Percentiles rank a stretch among this genome's conserved stretches.
phyloP scores from a whole-genome alignment of 495 filamentous ascomycete genomes.

The Penicillium macrosclerotiorum region DNA sequence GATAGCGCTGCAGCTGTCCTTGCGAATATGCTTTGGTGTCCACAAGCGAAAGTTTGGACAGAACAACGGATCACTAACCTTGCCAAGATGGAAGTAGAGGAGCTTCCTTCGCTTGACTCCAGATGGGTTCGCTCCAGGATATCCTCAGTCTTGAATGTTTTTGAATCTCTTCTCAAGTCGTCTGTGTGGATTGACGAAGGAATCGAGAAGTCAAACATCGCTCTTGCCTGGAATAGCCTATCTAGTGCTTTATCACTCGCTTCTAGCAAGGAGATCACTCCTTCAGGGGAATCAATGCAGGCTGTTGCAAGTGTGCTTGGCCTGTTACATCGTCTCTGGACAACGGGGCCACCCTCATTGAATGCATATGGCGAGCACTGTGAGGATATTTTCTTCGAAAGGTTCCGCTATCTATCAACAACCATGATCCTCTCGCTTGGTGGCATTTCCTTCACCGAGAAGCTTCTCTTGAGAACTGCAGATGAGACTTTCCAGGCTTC shows the following conservation, averaged over 20 bases:
- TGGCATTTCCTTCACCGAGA: slow-evolving; percentile 74
- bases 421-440: slow-evolving; percentile 66
- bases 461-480: slow-evolving; percentile 48
- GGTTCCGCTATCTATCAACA: slow-evolving; percentile 58
- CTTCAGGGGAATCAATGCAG: slow-evolving; percentile 75
- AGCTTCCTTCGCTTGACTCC: slow-evolving; percentile 75
- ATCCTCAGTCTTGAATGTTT: slow-evolving; percentile 55
- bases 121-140: slow-evolving; percentile 83
- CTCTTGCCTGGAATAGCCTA: slow-evolving; percentile 66
- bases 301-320: slow-evolving; percentile 71
- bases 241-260: slow-evolving; percentile 70
- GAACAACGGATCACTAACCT: slow-evolving; percentile 64
- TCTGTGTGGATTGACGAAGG: slow-evolving; percentile 53
- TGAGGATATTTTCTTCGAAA: slow-evolving; percentile 53
- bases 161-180: slow-evolving; percentile 61
- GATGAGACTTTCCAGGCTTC: slow-evolving; percentile 43
- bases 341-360: slow-evolving; percentile 33
- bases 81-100: slow-evolving; percentile 57
- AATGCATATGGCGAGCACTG: slow-evolving; percentile 28
- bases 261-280: slow-evolving; percentile 85
- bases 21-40: slow-evolving; percentile 63
- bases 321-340: slow-evolving; percentile 68
- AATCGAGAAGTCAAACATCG: slow-evolving; percentile 40
- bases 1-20: slow-evolving; percentile 64
- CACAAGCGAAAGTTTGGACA: slow-evolving; percentile 66